Percentiles rank a stretch among this genome's conserved stretches.
These are phyloP conservation scores for Wallacemonas collosoma DNA, from an alignment of 208 protist genomes.

Conservation along the genomic window DNA sequence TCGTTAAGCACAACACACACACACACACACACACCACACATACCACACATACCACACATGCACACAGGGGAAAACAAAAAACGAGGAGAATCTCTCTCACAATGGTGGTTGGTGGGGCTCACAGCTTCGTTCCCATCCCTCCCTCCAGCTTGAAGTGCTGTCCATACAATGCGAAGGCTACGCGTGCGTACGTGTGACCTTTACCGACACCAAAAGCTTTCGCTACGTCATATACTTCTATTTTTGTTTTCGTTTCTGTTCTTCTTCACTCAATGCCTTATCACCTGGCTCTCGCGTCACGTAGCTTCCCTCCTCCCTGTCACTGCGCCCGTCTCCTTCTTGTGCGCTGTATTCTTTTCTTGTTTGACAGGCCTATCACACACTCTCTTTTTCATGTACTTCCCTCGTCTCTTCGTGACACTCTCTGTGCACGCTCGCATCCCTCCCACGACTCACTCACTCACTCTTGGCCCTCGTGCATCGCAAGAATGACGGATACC, in stretches of 20 bases:
- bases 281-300: not conserved
- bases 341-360: not conserved
- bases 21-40: no score
- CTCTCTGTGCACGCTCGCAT: not conserved
- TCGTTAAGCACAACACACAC: no score
- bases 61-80: no score
- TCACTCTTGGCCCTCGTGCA: not conserved
- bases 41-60: no score
- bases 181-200: not conserved
- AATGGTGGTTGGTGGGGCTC: no score
- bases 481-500: not conserved
- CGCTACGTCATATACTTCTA: not conserved
- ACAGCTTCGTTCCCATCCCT: no score
- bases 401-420: not conserved
- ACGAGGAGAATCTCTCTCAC: no score
- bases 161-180: not conserved
- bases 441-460: no score
- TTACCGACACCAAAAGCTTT: not conserved
- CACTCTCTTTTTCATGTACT: no score
- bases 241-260: conserved; percentile 4
- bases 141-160: no score
- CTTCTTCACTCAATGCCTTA: conserved; percentile 1
- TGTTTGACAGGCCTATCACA: no score
- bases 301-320: no score
- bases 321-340: not conserved